Conservation (phyloP, 2,329 filamentous ascomycete species). For the Paracorniculantispora psalliotae region DNA sequence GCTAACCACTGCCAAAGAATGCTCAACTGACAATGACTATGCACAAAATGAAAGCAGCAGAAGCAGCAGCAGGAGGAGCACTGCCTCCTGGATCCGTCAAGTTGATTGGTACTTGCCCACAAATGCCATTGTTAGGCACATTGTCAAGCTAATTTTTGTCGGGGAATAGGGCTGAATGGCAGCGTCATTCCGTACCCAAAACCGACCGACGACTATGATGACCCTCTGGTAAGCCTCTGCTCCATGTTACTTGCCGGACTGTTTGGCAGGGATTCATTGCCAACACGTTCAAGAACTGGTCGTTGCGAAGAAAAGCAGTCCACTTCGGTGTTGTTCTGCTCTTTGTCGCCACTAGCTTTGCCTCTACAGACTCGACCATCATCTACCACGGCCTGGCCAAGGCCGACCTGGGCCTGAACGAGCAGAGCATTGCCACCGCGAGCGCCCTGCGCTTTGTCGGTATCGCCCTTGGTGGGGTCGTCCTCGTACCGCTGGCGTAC, state of each 20-base stretch:
- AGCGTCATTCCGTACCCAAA: not conserved
- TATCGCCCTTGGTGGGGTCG: constrained; percentile 28
- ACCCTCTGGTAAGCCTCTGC: not conserved
- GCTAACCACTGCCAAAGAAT: not conserved
- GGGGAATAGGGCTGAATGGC: not conserved
- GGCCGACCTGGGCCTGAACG: constrained; percentile 8
- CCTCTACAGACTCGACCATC: not conserved
- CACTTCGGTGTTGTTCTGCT: constrained; percentile 52
- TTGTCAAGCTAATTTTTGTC: not conserved
- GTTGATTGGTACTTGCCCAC: not conserved
- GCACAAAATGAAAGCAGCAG: not conserved
- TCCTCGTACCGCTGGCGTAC: constrained; percentile 30
- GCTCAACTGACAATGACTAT: not conserved
- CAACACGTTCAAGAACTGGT: not conserved
- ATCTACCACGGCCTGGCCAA: constrained; percentile 41
- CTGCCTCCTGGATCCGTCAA: not conserved
- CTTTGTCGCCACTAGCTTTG: constrained; percentile 41
- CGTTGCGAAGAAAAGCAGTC: constrained; percentile 13
- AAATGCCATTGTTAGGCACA: not conserved
- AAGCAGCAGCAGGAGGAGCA: not conserved
- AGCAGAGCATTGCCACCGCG: constrained; percentile 22
- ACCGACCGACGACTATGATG: not conserved
- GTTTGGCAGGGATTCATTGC: not conserved
- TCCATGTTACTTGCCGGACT: not conserved
- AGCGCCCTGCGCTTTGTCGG: constrained; percentile 26